Conservation (phyloP, 495 filamentous ascomycete genomes). For the Viridothelium virens region DNA sequence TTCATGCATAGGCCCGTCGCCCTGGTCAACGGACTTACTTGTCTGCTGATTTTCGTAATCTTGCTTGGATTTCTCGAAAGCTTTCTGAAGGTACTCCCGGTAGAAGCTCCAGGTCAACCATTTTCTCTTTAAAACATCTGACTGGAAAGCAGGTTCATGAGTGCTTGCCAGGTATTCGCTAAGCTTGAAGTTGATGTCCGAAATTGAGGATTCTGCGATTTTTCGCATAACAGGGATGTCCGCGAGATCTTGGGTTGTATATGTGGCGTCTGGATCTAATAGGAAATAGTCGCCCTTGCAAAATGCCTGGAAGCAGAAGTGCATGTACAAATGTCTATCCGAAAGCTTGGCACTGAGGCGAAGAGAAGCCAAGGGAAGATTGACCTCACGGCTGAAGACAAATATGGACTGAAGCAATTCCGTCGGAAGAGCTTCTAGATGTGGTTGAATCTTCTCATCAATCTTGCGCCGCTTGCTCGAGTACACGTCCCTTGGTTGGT, state of each 20-base stretch:
- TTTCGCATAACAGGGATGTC: too few relatives aligned
- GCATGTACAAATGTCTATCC: not conserved
- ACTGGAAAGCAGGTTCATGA: not conserved
- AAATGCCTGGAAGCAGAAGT: not conserved
- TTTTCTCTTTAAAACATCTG: not conserved
- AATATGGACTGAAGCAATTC: not conserved
- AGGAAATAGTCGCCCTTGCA: slow-evolving; percentile 6
- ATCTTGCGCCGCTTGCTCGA: not conserved
- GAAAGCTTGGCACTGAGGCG: not conserved
- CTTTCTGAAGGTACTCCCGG: not conserved
- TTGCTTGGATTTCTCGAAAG: not conserved
- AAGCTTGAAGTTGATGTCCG: not conserved
- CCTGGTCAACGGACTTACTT: not conserved
- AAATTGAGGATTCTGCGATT: not conserved
- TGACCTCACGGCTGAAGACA: not conserved
- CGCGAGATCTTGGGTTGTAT: not conserved
- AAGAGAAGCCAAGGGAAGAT: not conserved
- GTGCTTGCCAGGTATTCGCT: not conserved
- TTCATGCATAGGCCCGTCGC: not conserved
- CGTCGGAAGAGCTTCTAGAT: not conserved
- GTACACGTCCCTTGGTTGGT: not conserved
- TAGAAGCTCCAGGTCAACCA: slow-evolving; percentile 1
- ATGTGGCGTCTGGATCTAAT: not conserved
- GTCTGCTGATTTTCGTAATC: not conserved
- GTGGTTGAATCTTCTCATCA: not conserved